These are phyloP conservation scores for Mortierella sp. DNA, from an alignment of 371 early-diverging fungal species.

Conservation along the genomic window DNA sequence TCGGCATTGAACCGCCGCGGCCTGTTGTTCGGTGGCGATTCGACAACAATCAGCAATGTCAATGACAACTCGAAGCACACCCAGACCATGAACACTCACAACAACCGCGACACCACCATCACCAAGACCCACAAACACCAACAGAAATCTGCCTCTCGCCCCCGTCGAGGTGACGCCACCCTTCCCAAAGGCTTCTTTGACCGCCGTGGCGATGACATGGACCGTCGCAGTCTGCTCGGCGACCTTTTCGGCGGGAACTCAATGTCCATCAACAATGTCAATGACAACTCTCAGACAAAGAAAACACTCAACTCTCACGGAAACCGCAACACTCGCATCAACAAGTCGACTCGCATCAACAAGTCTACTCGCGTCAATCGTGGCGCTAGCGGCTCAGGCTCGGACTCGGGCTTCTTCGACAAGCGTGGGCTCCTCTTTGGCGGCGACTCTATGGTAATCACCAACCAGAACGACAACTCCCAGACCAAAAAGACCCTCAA, in stretches of 20 bases:
- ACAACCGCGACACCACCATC: conserved; percentile 12
- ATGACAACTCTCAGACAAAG: conserved; percentile 30
- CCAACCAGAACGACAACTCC: conserved; percentile 37
- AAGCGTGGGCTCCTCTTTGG: conserved; percentile 19
- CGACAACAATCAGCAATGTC: conserved; percentile 29
- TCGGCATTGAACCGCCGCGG: conserved; percentile 20
- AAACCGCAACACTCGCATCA: conserved; percentile 15
- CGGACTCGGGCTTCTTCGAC: conserved; percentile 7
- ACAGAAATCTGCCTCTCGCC: background rate
- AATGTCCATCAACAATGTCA: conserved; percentile 30
- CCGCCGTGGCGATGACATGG: conserved; percentile 1
- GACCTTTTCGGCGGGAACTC: conserved; percentile 20
- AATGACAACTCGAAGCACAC: conserved; percentile 40
- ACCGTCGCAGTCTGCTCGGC: conserved; percentile 27
- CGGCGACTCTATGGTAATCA: conserved; percentile 17
- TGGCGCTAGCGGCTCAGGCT: background rate
- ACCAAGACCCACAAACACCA: conserved; percentile 15
- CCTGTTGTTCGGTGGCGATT: background rate
- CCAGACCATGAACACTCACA: conserved; percentile 28
- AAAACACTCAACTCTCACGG: conserved; percentile 35
- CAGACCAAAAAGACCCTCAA: conserved; percentile 28
- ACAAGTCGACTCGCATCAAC: background rate
- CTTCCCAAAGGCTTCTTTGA: conserved; percentile 18
- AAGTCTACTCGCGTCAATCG: background rate
- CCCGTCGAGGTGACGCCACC: conserved; percentile 1